Evolutionary conservation across 2,329 filamentous ascomycete species (phyloP).

Genomic region (Fusarium newnesense): DNA sequence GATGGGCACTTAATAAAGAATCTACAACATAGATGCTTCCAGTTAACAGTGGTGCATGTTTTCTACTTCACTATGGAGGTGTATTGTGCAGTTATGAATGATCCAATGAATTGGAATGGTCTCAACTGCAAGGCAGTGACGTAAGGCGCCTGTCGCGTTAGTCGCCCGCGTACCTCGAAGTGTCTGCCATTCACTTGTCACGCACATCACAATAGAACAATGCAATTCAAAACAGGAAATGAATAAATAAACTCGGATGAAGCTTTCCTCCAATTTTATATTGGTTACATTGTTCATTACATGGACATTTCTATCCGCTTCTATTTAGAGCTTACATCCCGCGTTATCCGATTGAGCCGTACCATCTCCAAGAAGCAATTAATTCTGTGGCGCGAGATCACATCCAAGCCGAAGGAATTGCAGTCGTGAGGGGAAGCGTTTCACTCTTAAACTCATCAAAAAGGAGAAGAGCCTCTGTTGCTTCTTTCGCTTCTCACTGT

Average conservation of each 20-base stretch:
- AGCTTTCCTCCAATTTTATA: not conserved
- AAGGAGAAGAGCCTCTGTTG: not conserved
- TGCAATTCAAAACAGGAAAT: not conserved
- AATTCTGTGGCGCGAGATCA: constrained; percentile 18
- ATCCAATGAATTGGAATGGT: not conserved
- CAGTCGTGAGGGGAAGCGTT: not conserved
- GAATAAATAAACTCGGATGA: not conserved
- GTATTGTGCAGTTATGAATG: not conserved
- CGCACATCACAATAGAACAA: not conserved
- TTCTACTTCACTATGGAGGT: not conserved
- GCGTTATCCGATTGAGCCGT: constrained; percentile 20
- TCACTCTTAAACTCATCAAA: not conserved
- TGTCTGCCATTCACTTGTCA: not conserved
- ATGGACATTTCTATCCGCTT: not conserved
- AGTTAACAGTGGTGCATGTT: not conserved
- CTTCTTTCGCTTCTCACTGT: not conserved
- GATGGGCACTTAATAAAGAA: not conserved
- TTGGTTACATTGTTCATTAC: not conserved
- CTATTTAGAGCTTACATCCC: not conserved
- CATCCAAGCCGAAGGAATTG: not conserved
- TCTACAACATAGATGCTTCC: not conserved
- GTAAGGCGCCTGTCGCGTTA: not conserved
- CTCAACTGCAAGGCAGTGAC: not conserved
- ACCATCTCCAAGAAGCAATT: constrained; percentile 31
- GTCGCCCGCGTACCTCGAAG: not conserved